Evolutionary conservation across 768 basidiomycete species (phyloP).

Genomic region (Suillus lakei): DNA sequence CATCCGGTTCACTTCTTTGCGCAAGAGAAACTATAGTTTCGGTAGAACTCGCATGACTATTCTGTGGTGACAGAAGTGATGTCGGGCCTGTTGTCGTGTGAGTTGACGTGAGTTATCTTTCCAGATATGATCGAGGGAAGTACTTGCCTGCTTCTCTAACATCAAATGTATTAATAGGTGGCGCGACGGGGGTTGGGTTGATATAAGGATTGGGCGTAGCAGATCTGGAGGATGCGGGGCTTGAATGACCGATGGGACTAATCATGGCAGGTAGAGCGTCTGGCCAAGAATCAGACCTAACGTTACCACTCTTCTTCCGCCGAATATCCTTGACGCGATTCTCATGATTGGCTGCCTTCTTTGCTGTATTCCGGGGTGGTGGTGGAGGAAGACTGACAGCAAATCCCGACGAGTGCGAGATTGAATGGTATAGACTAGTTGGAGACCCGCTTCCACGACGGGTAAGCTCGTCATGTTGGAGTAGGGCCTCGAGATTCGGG

Average conservation of each 20-base stretch:
- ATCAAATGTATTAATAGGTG: conserved; percentile 12
- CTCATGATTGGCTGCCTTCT: conserved; percentile 20
- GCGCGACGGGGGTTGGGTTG: conserved; percentile 39
- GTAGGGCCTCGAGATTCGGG: conserved; percentile 60
- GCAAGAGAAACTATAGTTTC: neutral
- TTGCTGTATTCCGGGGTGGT: conserved; percentile 33
- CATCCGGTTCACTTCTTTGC: neutral
- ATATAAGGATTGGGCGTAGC: conserved; percentile 39
- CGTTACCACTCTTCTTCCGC: conserved; percentile 15
- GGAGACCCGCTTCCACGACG: conserved; percentile 37
- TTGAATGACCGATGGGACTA: conserved; percentile 7
- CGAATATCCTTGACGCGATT: conserved; percentile 23
- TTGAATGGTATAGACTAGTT: conserved; percentile 17
- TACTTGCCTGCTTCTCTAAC: conserved; percentile 20
- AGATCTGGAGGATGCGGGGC: conserved; percentile 21
- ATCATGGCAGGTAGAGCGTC: conserved; percentile 20
- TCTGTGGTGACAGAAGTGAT: neutral
- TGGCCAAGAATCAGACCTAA: conserved; percentile 30
- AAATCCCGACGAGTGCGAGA: conserved; percentile 21
- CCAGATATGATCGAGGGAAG: neutral
- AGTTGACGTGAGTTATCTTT: neutral
- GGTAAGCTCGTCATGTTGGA: conserved; percentile 60
- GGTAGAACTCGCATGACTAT: neutral
- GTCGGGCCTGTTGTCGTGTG: neutral
- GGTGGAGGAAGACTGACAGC: conserved; percentile 37